A percentile compares a stretch with the other conserved stretches of the same genome.
Conservation (phyloP, 2,329 filamentous ascomycete genomes). For the Fusarium sacchari region DNA sequence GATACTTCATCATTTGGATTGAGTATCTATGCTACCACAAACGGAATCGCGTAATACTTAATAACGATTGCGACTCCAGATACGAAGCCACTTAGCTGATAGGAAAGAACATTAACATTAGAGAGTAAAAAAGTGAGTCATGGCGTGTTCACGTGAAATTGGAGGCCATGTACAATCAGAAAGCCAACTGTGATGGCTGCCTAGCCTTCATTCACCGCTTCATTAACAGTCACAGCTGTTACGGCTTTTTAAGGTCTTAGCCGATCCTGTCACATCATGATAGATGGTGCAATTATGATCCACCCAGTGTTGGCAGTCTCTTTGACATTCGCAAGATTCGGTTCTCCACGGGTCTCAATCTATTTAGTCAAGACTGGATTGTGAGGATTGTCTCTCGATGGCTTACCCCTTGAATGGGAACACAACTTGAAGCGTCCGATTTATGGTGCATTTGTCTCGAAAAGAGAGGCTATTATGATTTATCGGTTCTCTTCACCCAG, state of each 20-base stretch:
- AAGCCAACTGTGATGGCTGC: background rate
- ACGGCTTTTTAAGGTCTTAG: background rate
- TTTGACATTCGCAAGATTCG: background rate
- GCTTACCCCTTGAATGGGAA: background rate
- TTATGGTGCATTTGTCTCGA: background rate
- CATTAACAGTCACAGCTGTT: background rate
- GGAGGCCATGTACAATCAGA: background rate
- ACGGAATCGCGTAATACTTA: background rate
- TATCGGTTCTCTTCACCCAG: background rate
- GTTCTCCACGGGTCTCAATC: background rate
- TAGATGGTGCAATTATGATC: background rate
- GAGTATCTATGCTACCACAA: background rate
- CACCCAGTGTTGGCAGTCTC: background rate
- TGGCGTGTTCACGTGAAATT: background rate
- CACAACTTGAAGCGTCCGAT: background rate
- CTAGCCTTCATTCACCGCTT: constrained; percentile 20
- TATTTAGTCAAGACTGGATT: background rate
- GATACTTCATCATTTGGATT: background rate
- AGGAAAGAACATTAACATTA: background rate
- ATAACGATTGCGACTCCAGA: background rate
- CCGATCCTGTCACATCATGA: background rate
- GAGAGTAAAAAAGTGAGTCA: background rate
- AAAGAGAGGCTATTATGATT: background rate
- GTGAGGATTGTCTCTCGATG: background rate
- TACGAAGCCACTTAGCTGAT: background rate